A percentile compares a stretch with the other conserved stretches of the same genome.
Evolutionary conservation across 257 asterid species (phyloP).

Genomic region (Scutellaria baicalensis): DNA sequence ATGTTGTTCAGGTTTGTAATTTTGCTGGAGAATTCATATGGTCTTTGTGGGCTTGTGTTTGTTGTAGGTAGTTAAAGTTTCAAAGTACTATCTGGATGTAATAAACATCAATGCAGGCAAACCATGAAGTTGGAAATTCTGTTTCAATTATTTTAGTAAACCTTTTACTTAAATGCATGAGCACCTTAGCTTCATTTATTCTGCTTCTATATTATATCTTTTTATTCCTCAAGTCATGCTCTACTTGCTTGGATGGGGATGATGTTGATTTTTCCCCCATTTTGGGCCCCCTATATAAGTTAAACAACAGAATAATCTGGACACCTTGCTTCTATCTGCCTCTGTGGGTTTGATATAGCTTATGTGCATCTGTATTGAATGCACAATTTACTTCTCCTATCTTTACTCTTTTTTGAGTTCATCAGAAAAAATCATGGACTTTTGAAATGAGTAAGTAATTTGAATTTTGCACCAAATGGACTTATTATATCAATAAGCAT

Average conservation of each 20-base stretch:
- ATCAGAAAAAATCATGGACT: neutral
- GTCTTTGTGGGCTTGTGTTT: neutral
- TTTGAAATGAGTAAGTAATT: neutral
- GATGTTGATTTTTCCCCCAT: neutral
- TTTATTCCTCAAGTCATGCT: neutral
- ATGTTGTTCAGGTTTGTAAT: conserved; percentile 81
- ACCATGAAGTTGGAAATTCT: neutral
- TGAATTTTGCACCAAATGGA: neutral
- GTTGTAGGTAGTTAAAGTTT: neutral
- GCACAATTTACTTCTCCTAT: neutral
- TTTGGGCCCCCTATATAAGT: neutral
- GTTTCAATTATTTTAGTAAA: neutral
- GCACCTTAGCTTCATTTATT: neutral
- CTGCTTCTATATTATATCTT: neutral
- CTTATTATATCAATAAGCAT: neutral
- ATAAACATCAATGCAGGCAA: neutral
- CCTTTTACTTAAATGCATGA: neutral
- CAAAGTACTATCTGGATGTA: neutral
- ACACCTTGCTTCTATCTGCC: neutral
- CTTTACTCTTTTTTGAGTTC: neutral
- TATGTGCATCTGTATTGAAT: neutral
- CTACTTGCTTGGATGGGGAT: neutral
- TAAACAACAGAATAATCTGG: neutral
- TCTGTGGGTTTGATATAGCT: neutral
- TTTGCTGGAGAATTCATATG: neutral